Base-by-base conservation (phyloP, 1,139 yeast genomes). In the Trichomonascaceae sp. region DNA sequence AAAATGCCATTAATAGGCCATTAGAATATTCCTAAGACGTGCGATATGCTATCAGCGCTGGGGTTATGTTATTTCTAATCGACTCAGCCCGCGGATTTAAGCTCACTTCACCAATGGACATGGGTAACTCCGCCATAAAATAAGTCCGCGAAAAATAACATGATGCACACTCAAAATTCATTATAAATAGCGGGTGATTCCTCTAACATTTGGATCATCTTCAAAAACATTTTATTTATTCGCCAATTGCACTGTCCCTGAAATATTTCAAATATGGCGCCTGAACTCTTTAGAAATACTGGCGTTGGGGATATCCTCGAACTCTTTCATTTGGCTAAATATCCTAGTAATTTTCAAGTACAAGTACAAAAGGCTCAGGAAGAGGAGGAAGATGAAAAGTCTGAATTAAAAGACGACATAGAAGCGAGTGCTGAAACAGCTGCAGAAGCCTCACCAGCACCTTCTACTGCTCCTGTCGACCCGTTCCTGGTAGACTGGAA, bases 401-500 rank as follows among this genome's bases (percentile, higher is more conserved):
- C 7, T 5, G 46, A 43, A 18, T 19, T n/a, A 19, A 19, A 17
- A 7, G 19, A 18, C 18, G 46, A 43, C 12, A n/a, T 18, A 10
- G 20, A 39, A 39, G 20, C 43, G 13, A 39, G 13, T 39, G 43
- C 18, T 12, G 20, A 15, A 4, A n/a, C 8, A 15, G 19, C 50
- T 3, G 15, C 32, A 3, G 43, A 2, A 2, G 39, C 5, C 2
- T 15, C 24, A 2, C 39, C 18, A 2, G 18, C 43, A 6, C 12
- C 32, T 13, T 36, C 15, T 24, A 19, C 50, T 27, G 36, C 32
- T 19, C 24, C 45, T 7, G 44, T 20, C 12, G 60, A 58, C 45
- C 62, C 62, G 10, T 59, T 54, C 48, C 45, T 63, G 24, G 73
- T 70, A 1, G 64, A 58, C 22, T 79, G 80, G 81, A 78, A 78